Evolutionary conservation across 2,329 filamentous ascomycete species (phyloP).

Genomic region (Cytospora mali): DNA sequence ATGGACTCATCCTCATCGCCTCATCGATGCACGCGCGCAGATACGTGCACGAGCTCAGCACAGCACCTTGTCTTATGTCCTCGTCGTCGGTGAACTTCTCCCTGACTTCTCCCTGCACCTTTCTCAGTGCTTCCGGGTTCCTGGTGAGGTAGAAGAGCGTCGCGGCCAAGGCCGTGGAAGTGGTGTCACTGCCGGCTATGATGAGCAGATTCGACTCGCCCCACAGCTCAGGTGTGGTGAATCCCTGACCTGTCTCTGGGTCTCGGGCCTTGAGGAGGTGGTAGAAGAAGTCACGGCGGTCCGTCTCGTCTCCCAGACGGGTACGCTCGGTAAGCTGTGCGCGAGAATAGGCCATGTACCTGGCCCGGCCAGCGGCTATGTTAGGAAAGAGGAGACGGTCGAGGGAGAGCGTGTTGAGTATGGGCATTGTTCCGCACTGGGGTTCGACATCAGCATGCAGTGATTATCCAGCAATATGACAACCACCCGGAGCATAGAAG

Average conservation of each 20-base stretch:
- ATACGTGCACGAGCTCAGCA: slow-evolving; percentile 56
- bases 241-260: slow-evolving; percentile 69
- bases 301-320: slow-evolving; percentile 65
- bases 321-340: slow-evolving; percentile 68
- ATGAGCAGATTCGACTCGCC: slow-evolving; percentile 72
- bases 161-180: slow-evolving; percentile 67
- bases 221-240: slow-evolving; percentile 69
- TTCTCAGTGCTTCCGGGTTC: slow-evolving; percentile 49
- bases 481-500: not conserved
- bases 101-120: slow-evolving; percentile 55
- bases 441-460: slow-evolving; percentile 23
- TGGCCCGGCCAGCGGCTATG: slow-evolving; percentile 66
- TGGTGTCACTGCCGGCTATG: slow-evolving; percentile 73
- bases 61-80: slow-evolving; percentile 56
- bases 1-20: slow-evolving; percentile 64
- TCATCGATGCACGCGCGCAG: slow-evolving; percentile 67
- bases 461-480: not conserved
- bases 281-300: slow-evolving; percentile 76
- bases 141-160: slow-evolving; percentile 65
- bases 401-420: slow-evolving; percentile 66
- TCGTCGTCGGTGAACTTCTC: slow-evolving; percentile 52
- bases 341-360: slow-evolving; percentile 73
- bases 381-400: slow-evolving; percentile 69
- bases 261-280: slow-evolving; percentile 72
- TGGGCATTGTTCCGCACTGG: slow-evolving; percentile 72